Conservation (phyloP, 129 eudicot genomes). For the Glebionis coronaria region DNA sequence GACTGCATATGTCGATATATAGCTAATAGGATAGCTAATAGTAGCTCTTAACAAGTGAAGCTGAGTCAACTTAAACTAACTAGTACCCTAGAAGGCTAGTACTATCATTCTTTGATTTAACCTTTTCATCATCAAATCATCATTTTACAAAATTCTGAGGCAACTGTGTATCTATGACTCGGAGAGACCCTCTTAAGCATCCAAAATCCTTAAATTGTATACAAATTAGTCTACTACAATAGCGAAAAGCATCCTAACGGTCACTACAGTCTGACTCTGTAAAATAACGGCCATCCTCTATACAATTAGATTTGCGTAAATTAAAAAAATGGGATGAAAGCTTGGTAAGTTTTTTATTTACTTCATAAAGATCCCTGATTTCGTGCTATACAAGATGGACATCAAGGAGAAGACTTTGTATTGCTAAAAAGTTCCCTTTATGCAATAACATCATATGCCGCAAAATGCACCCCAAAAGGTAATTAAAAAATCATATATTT, state of each 20-base stretch:
- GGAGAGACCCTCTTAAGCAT: not conserved
- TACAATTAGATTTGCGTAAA: not conserved
- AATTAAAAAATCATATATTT: not conserved
- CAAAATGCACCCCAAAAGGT: not conserved
- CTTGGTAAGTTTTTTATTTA: not conserved
- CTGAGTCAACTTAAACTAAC: no score
- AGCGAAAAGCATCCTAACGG: constrained; percentile 3
- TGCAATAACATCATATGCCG: constrained; percentile 5
- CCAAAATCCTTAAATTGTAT: not conserved
- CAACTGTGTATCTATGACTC: not conserved
- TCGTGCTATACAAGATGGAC: not conserved
- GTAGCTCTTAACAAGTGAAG: no score
- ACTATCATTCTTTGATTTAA: constrained; percentile 15
- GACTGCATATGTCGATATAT: not conserved
- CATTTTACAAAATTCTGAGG: not conserved
- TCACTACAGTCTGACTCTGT: no score
- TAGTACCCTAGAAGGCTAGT: not conserved
- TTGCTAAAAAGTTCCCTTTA: not conserved
- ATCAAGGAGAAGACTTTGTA: not conserved
- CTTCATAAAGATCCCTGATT: constrained; percentile 6
- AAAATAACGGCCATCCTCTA: not conserved
- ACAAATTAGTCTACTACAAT: not conserved
- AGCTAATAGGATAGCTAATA: no score
- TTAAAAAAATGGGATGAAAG: constrained; percentile 1
- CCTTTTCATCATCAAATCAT: not conserved